Percentiles rank a stretch among this genome's conserved stretches.
Conservation (phyloP, 768 basidiomycete species). For the Russula vinacea region DNA sequence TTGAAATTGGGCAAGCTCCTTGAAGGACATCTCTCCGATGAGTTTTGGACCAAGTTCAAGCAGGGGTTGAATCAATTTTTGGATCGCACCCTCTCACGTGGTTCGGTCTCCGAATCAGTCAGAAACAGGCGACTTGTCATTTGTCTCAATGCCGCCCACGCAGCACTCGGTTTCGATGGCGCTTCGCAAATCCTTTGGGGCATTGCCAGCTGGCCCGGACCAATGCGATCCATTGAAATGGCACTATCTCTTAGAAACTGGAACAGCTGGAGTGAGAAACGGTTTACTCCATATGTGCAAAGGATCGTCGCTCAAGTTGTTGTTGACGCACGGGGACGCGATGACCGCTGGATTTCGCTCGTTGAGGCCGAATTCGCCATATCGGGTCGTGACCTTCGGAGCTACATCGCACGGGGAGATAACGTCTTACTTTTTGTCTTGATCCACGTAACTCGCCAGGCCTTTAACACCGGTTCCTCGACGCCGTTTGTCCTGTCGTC, state of each 20-base stretch:
- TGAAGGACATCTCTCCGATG: background rate
- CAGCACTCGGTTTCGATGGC: background rate
- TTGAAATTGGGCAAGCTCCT: accelerated
- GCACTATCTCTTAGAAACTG: background rate
- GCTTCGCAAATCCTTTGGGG: background rate
- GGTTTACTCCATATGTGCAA: background rate
- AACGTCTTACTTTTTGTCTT: background rate
- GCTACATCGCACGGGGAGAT: background rate
- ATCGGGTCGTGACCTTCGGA: background rate
- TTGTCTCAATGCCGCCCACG: background rate
- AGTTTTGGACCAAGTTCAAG: background rate
- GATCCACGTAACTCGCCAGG: background rate
- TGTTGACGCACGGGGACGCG: background rate
- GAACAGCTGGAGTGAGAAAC: background rate
- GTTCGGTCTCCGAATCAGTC: background rate
- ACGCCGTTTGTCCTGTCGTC: background rate
- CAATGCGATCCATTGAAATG: background rate
- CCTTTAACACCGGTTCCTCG: background rate
- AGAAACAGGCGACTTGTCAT: background rate
- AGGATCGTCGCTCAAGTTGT: background rate
- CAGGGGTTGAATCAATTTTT: background rate
- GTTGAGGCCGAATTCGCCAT: background rate
- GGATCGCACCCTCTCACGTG: background rate
- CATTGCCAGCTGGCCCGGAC: background rate
- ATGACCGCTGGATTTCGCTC: background rate